phyloP scores from a whole-genome alignment of 2,329 filamentous ascomycete species.

The Penicillium sp. region DNA sequence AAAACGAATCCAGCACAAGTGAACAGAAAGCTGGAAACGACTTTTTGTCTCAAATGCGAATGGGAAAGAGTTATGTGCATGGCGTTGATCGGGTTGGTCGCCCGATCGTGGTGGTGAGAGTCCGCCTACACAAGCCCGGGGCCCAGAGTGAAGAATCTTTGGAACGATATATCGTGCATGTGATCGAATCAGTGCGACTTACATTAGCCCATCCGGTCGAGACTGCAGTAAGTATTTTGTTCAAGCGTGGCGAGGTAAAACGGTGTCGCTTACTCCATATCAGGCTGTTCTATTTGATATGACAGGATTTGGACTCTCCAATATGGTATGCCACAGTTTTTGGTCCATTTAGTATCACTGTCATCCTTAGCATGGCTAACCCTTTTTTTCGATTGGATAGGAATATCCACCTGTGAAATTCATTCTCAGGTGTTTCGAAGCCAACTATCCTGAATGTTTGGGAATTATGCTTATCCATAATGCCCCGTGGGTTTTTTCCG shows the following conservation, averaged over 20 bases:
- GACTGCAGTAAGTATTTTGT: conserved; percentile 67
- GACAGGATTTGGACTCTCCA: conserved; percentile 86
- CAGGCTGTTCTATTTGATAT: conserved; percentile 92
- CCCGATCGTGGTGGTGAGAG: conserved; percentile 80
- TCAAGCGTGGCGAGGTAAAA: background rate
- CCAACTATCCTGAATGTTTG: conserved; percentile 90
- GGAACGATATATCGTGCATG: conserved; percentile 84
- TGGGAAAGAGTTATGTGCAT: conserved; percentile 90
- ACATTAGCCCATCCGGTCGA: conserved; percentile 74
- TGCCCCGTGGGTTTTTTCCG: conserved; percentile 91
- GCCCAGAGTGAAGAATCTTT: conserved; percentile 79
- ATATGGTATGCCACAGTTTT: conserved; percentile 65
- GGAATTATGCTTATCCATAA: conserved; percentile 88
- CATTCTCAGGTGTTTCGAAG: conserved; percentile 97
- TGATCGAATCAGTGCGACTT: conserved; percentile 89
- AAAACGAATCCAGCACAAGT: conserved; percentile 52
- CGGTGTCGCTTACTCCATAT: background rate
- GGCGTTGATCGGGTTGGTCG: conserved; percentile 77
- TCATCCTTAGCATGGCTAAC: background rate
- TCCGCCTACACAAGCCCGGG: conserved; percentile 75
- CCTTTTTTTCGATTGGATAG: conserved; percentile 35
- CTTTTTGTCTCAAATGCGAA: conserved; percentile 75
- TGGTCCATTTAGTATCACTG: background rate
- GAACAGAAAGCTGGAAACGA: conserved; percentile 67
- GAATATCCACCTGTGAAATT: conserved; percentile 96